Percentiles rank a stretch among this genome's conserved stretches.
These are phyloP conservation scores for Typha latifolia DNA, from an alignment of 176 grass and related monocot genomes.

Conservation along the genomic window DNA sequence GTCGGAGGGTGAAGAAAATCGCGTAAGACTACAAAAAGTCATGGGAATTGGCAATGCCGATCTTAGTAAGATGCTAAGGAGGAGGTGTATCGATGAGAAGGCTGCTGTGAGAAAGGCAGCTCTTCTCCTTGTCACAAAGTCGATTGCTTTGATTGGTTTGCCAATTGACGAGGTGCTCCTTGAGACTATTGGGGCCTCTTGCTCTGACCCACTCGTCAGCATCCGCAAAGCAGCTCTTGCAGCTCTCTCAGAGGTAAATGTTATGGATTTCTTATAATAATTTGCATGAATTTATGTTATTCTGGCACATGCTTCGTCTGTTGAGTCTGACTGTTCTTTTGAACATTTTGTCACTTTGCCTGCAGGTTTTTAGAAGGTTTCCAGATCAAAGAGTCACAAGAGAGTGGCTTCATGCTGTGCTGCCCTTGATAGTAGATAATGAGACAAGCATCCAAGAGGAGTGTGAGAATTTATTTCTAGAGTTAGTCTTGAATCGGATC, in stretches of 20 bases:
- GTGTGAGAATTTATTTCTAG: slow-evolving; percentile 88
- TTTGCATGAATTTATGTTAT: not conserved
- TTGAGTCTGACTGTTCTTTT: not conserved
- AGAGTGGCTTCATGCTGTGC: slow-evolving; percentile 87
- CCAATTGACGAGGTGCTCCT: slow-evolving; percentile 60
- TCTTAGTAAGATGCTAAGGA: slow-evolving; percentile 57
- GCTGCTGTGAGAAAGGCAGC: slow-evolving; percentile 84
- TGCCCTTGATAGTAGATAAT: slow-evolving; percentile 73
- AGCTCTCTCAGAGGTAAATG: slow-evolving; percentile 73
- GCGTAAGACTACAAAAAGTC: slow-evolving; percentile 23
- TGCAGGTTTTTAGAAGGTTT: slow-evolving; percentile 58
- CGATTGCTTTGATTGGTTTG: slow-evolving; percentile 52
- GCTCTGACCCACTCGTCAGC: slow-evolving; percentile 81
- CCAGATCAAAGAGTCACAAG: slow-evolving; percentile 57
- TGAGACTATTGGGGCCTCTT: slow-evolving; percentile 50
- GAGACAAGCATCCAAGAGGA: slow-evolving; percentile 88
- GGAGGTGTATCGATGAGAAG: slow-evolving; percentile 73
- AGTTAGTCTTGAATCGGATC: slow-evolving; percentile 76
- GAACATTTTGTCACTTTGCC: not conserved
- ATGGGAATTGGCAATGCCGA: slow-evolving; percentile 34
- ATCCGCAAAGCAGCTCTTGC: slow-evolving; percentile 87
- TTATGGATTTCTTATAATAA: not conserved
- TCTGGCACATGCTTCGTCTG: not conserved
- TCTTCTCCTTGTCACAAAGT: slow-evolving; percentile 63
- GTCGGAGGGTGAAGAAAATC: slow-evolving; percentile 35